A percentile compares a stretch with the other conserved stretches of the same genome.
Evolutionary conservation across 208 protist species (phyloP).

Genomic region (Crithidia bombi): DNA sequence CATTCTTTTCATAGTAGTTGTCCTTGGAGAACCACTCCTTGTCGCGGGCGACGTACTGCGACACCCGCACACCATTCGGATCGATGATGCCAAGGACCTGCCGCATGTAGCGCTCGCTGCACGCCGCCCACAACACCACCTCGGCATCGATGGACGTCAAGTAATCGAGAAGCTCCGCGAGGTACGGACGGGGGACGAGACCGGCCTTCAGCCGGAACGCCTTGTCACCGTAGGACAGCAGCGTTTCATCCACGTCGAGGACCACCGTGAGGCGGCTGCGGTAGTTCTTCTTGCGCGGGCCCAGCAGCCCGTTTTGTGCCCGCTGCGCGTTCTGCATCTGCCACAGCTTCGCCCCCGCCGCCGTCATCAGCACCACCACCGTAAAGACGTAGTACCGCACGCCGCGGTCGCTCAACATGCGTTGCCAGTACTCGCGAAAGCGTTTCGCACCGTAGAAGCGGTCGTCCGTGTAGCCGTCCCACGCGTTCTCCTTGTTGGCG

Average conservation of each 20-base stretch:
- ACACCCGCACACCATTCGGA: conserved; percentile 74
- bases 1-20: conserved; percentile 92
- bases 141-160: conserved; percentile 84
- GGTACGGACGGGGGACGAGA: conserved; percentile 77
- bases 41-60: conserved; percentile 76
- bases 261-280: conserved; percentile 84
- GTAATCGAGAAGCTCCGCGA: conserved; percentile 89
- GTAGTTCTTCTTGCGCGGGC: conserved; percentile 83
- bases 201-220: conserved; percentile 87
- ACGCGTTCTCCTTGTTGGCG: conserved; percentile 90
- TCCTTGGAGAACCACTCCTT: conserved; percentile 79
- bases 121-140: conserved; percentile 89
- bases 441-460: conserved; percentile 83
- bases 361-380: conserved; percentile 59
- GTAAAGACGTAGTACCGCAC: conserved; percentile 83
- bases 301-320: conserved; percentile 63
- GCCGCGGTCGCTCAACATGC: conserved; percentile 70
- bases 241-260: conserved; percentile 90
- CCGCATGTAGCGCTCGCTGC: conserved; percentile 88
- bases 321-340: conserved; percentile 62
- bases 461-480: conserved; percentile 81
- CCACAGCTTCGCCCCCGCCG: conserved; percentile 60
- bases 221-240: conserved; percentile 92
- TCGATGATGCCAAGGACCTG: conserved; percentile 87
- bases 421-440: conserved; percentile 76